Base-by-base conservation (phyloP, 1,139 yeast species). In the Candida frijolesensis region DNA sequence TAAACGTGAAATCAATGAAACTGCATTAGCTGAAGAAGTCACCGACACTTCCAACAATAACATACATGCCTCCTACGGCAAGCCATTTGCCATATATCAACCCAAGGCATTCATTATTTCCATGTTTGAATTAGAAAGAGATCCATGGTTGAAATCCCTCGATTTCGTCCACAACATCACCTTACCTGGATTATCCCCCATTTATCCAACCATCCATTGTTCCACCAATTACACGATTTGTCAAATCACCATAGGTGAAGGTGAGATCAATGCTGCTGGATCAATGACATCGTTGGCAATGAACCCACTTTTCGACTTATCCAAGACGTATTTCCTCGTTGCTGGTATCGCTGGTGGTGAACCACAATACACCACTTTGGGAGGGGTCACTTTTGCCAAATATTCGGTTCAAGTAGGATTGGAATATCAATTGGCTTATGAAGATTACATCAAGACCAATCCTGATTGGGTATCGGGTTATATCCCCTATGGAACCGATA, bases 301-400 rank as follows among this genome's bases (percentile, higher is more conserved):
- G 63, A 73, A 75, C 50, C 84, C 87, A 39, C 61, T 73, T 53
- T 83, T 84, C 57, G 86, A 84, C 61, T 74, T 84, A 48, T 62
- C 83, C 35, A 75, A 78, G 59, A 82, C 88, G 37, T 84, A 83
- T 67, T 84, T 82, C 72, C 60, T 84, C 58, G 70, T 83, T 55
- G 85, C 85, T 39, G 89, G 89, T 61, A 84, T 84, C 61, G 88
- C 84, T 18, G 89, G 89, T 52, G 83, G 85, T 54, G 79, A 80
- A 54, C 89, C 89, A 19, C 54, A 64, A 16, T 62, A 66, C 53
- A 71, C 76, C 35, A 72, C 79, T 37, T 54, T 72, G 54, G 89
- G 88, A 35, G 77, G 84, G 22, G 88, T 79, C 42, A 78, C 86
- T 1, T 82, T 82, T 60, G 79, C 87, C 42, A 80, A 78, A 57